Conservation (phyloP, 192 early-diverging fungal species). For the Coemansia biformis region DNA sequence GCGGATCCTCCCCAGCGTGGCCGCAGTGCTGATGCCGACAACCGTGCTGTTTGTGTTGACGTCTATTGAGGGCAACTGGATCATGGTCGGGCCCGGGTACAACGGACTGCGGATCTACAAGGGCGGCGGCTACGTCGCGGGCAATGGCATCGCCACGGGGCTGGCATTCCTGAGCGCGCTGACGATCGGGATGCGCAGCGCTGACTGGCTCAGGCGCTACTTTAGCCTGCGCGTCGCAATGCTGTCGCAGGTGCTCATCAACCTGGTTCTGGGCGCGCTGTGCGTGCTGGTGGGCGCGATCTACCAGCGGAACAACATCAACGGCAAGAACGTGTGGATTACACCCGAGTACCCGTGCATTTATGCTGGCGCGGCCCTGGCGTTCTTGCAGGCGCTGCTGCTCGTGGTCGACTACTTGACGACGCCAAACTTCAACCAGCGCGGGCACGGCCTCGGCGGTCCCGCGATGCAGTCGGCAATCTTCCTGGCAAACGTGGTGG, state of each 20-base stretch:
- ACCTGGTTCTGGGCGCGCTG: conserved; percentile 35
- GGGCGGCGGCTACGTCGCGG: conserved; percentile 40
- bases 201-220: conserved; percentile 15
- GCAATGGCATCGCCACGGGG: conserved; percentile 37
- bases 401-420: conserved; percentile 27
- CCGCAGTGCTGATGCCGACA: conserved; percentile 34
- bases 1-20: conserved; percentile 41
- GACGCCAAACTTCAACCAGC: conserved; percentile 41
- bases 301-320: conserved; percentile 44
- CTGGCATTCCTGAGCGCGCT: conserved; percentile 43
- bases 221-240: conserved; percentile 23
- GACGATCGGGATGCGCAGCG: conserved; percentile 31
- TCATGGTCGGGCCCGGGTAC: conserved; percentile 26
- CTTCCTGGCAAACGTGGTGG: conserved; percentile 40
- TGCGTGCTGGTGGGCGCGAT: conserved; percentile 31
- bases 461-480: conserved; percentile 41
- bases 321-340: conserved; percentile 28
- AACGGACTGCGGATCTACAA: conserved; percentile 27
- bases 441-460: conserved; percentile 38
- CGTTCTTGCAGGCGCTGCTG: conserved; percentile 31
- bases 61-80: conserved; percentile 47
- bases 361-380: conserved; percentile 37
- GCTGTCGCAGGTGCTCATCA: conserved; percentile 27
- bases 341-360: conserved; percentile 47
- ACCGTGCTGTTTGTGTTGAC: conserved; percentile 45